phyloP scores from a whole-genome alignment of 176 grass and related monocot genomes.

The Carex scoparia region DNA sequence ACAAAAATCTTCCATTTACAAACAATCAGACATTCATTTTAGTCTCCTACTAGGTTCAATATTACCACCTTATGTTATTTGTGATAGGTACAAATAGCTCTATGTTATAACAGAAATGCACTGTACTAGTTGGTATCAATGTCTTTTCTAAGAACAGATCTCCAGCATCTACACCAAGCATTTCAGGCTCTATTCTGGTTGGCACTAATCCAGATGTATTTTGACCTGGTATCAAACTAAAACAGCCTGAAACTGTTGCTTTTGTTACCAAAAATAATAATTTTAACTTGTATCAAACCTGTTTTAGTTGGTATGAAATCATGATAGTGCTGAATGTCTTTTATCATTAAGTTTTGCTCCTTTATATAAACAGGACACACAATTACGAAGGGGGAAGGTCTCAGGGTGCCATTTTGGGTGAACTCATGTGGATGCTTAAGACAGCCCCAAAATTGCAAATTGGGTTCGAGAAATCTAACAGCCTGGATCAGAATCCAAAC shows the following conservation, averaged over 20 bases:
- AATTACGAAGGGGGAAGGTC: conserved; percentile 39
- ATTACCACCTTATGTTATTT: not conserved
- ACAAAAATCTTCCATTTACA: not conserved
- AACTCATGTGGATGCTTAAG: conserved; percentile 57
- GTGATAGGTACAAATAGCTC: not conserved
- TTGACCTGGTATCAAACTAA: not conserved
- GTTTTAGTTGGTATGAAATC: not conserved
- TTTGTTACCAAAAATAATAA: not conserved
- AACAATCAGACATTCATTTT: not conserved
- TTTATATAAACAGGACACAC: conserved; percentile 34
- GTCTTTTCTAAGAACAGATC: not conserved
- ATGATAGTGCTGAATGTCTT: not conserved
- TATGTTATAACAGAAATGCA: not conserved
- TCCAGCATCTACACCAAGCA: not conserved
- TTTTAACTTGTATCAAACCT: not conserved
- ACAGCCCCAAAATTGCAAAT: conserved; percentile 52
- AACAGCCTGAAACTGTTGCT: not conserved
- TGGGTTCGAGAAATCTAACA: conserved; percentile 35
- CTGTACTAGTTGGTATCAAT: not conserved
- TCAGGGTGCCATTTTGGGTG: conserved; percentile 55
- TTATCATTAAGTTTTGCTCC: not conserved
- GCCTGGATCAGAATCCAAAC: conserved; percentile 25
- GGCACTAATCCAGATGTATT: not conserved
- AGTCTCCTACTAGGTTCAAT: not conserved
- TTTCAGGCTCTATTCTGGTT: not conserved